phyloP scores from a whole-genome alignment of 1,139 yeast genomes.

The Yamadazyma membranifaciens region DNA sequence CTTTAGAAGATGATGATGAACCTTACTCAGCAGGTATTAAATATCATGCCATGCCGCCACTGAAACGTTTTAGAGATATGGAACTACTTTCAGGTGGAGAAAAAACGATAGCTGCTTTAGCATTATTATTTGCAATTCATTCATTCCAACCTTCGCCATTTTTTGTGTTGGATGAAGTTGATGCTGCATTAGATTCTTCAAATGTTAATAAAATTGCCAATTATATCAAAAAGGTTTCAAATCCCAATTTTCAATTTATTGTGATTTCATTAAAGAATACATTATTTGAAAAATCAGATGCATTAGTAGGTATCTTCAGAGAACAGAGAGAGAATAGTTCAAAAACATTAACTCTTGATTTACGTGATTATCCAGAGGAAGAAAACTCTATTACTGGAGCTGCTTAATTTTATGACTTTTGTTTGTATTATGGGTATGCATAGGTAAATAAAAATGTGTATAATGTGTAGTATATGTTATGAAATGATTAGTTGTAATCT shows the following conservation, averaged over 20 bases:
- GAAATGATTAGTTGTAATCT: neutral
- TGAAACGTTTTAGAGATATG: slow-evolving; percentile 92
- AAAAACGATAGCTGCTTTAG: slow-evolving; percentile 94
- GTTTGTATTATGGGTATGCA: neutral
- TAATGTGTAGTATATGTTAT: too few species aligned
- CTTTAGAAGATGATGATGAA: slow-evolving; percentile 85
- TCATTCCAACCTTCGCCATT: slow-evolving; percentile 93
- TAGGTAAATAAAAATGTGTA: neutral
- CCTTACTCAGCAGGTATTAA: slow-evolving; percentile 82
- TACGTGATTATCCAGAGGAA: slow-evolving; percentile 57
- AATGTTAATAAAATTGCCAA: slow-evolving; percentile 84
- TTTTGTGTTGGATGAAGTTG: slow-evolving; percentile 93
- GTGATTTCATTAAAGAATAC: slow-evolving; percentile 90
- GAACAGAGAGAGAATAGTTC: slow-evolving; percentile 80
- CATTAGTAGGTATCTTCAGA: slow-evolving; percentile 89
- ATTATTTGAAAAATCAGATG: slow-evolving; percentile 83
- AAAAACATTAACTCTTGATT: slow-evolving; percentile 70
- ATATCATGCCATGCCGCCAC: slow-evolving; percentile 96
- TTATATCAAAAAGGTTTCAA: slow-evolving; percentile 75
- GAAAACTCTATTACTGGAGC: slow-evolving; percentile 21
- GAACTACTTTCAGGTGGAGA: slow-evolving; percentile 95
- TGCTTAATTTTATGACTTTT: slow-evolving; percentile 3
- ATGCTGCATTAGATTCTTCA: slow-evolving; percentile 91
- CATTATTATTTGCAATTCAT: slow-evolving; percentile 86
- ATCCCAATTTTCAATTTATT: slow-evolving; percentile 83